phyloP scores from a whole-genome alignment of 257 asterid genomes.

The Gentiana macrophylla region DNA sequence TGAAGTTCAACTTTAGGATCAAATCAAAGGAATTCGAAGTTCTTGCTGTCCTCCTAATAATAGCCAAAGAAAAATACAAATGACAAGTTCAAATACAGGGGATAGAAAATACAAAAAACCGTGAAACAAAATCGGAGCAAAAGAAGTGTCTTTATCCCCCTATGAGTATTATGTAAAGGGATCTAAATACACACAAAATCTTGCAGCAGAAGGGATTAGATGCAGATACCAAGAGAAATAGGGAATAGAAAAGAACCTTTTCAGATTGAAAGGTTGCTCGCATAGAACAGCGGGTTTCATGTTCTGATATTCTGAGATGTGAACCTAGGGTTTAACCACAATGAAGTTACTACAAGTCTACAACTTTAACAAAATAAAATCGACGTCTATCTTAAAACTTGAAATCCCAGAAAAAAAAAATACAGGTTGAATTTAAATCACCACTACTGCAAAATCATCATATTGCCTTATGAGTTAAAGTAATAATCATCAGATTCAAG shows the following conservation, averaged over 20 bases:
- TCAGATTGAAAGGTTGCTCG: conserved; percentile 59
- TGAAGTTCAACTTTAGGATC: conserved; percentile 47
- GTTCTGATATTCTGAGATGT: conserved; percentile 65
- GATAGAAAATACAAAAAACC: too few species aligned
- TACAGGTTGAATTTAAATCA: neutral
- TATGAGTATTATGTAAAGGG: too few species aligned
- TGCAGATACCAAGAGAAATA: neutral
- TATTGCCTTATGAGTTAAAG: neutral
- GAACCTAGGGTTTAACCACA: conserved; percentile 39
- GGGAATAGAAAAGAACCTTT: conserved; percentile 41
- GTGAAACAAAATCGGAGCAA: too few species aligned
- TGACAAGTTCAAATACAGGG: too few species aligned
- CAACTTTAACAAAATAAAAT: neutral
- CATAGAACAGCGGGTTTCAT: conserved; percentile 70
- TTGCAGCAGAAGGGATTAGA: too few species aligned
- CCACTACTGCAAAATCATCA: neutral
- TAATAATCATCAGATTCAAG: too few species aligned
- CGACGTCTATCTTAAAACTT: neutral
- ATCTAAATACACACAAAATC: too few species aligned
- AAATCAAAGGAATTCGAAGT: conserved; percentile 48
- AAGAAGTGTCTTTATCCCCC: too few species aligned
- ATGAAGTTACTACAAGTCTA: conserved; percentile 7
- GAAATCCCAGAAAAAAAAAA: too few species aligned
- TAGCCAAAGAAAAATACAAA: neutral
- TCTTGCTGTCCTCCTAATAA: conserved; percentile 60